These are phyloP conservation scores for Cladosporium sp. DNA, from an alignment of 2,329 filamentous ascomycete species.

Conservation along the genomic window DNA sequence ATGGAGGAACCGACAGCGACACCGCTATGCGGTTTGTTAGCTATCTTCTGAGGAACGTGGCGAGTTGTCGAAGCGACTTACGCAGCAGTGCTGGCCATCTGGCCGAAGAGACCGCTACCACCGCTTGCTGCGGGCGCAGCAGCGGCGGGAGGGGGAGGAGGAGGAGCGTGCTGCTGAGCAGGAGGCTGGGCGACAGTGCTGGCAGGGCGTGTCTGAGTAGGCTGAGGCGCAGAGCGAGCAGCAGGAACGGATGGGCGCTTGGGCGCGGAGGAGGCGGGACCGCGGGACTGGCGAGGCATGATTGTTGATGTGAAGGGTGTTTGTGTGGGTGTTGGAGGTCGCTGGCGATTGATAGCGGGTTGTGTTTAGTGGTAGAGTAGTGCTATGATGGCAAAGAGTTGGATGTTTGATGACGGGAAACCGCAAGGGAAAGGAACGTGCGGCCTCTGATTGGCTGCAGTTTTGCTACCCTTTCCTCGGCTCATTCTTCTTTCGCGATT, in stretches of 20 bases:
- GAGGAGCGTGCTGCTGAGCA: conserved; percentile 47
- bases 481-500: background rate
- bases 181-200: conserved; percentile 33
- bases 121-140: conserved; percentile 43
- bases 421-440: background rate
- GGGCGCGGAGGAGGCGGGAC: conserved; percentile 40
- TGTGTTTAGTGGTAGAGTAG: background rate
- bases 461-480: background rate
- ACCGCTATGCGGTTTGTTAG: conserved; percentile 58
- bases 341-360: background rate
- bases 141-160: conserved; percentile 33
- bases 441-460: background rate
- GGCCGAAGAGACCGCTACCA: conserved; percentile 83
- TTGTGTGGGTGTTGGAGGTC: background rate
- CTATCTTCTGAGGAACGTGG: conserved; percentile 14
- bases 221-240: conserved; percentile 58
- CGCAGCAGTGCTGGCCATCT: conserved; percentile 98
- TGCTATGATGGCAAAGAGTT: background rate
- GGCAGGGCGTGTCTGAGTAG: conserved; percentile 45
- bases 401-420: background rate
- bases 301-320: conserved; percentile 1
- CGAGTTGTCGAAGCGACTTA: conserved; percentile 51
- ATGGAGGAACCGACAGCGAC: conserved; percentile 94
- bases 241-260: conserved; percentile 38
- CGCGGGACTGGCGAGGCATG: conserved; percentile 49